These are phyloP conservation scores for Cryptococcus deneoformans DNA, from an alignment of 1,284 basidiomycete genomes.

Conservation along the genomic window DNA sequence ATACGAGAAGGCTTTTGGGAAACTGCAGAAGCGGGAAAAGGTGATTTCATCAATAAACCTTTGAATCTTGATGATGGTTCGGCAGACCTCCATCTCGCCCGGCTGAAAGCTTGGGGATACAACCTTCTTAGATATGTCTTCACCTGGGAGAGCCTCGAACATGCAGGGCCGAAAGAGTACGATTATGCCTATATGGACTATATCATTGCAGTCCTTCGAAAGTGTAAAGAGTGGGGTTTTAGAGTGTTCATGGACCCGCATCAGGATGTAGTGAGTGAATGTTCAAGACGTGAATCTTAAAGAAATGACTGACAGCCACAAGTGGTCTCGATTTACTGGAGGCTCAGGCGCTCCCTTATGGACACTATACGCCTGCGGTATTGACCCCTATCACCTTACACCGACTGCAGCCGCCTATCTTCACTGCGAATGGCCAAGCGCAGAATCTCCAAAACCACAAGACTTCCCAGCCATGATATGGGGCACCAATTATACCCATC, in stretches of 20 bases:
- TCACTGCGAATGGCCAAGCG: slow-evolving; percentile 79
- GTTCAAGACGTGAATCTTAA: not conserved
- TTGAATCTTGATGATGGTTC: slow-evolving; percentile 61
- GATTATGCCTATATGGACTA: slow-evolving; percentile 94
- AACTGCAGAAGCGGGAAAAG: slow-evolving; percentile 67
- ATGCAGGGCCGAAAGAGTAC: slow-evolving; percentile 88
- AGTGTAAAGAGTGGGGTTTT: slow-evolving; percentile 95
- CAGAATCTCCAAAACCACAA: slow-evolving; percentile 61
- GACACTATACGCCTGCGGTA: slow-evolving; percentile 88
- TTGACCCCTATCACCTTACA: slow-evolving; percentile 81
- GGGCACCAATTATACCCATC: slow-evolving; percentile 91
- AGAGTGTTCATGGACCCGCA: slow-evolving; percentile 94
- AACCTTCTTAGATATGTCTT: slow-evolving; percentile 90
- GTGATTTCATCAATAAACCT: slow-evolving; percentile 68
- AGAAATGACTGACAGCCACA: slow-evolving; percentile 1
- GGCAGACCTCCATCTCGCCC: slow-evolving; percentile 65
- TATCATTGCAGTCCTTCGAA: slow-evolving; percentile 76
- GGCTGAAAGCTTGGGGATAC: slow-evolving; percentile 90
- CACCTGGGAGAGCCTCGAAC: slow-evolving; percentile 93
- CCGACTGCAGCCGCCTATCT: slow-evolving; percentile 81
- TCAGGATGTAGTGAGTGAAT: slow-evolving; percentile 79
- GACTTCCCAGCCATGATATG: slow-evolving; percentile 90
- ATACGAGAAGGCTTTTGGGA: slow-evolving; percentile 84
- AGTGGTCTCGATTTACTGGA: slow-evolving; percentile 98
- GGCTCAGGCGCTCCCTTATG: slow-evolving; percentile 96